phyloP scores from a whole-genome alignment of 2,329 filamentous ascomycete species.

The Teratosphaeria nubilosa region DNA sequence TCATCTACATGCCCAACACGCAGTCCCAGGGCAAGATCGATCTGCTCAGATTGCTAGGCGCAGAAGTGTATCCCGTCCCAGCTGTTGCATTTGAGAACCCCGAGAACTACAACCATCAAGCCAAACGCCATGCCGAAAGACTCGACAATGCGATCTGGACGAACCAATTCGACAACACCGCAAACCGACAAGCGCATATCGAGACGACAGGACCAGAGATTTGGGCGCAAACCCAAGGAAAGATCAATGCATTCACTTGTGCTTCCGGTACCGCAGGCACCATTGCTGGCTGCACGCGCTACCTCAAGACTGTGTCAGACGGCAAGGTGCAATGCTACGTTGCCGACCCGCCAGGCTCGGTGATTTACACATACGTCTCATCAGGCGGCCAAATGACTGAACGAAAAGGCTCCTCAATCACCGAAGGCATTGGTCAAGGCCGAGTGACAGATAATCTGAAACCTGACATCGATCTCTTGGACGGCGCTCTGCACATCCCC shows the following conservation, averaged over 20 bases:
- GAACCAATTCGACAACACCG: slow-evolving; percentile 95
- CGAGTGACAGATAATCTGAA: slow-evolving; percentile 89
- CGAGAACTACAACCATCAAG: slow-evolving; percentile 97
- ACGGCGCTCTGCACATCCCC: slow-evolving; percentile 72
- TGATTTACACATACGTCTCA: slow-evolving; percentile 83
- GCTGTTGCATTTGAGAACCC: slow-evolving; percentile 93
- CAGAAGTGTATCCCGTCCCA: slow-evolving; percentile 91
- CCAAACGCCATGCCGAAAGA: slow-evolving; percentile 73
- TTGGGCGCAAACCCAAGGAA: slow-evolving; percentile 80
- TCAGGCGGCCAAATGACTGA: slow-evolving; percentile 79
- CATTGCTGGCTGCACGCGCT: slow-evolving; percentile 77
- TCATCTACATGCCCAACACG: slow-evolving; percentile 99
- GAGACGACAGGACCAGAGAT: slow-evolving; percentile 97
- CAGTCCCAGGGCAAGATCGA: slow-evolving; percentile 98
- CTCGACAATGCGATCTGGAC: slow-evolving; percentile 93
- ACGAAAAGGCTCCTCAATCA: slow-evolving; percentile 77
- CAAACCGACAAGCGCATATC: slow-evolving; percentile 87
- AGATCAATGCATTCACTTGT: slow-evolving; percentile 88
- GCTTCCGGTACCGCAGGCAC: slow-evolving; percentile 89
- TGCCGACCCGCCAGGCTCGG: slow-evolving; percentile 86
- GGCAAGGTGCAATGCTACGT: slow-evolving; percentile 79
- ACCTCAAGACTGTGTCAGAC: slow-evolving; percentile 70
- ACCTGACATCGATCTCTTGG: slow-evolving; percentile 73
- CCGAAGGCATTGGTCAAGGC: slow-evolving; percentile 94
- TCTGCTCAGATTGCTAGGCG: slow-evolving; percentile 77